Conservation (phyloP, 1,139 yeast genomes). For the Candida sanyaensis region DNA sequence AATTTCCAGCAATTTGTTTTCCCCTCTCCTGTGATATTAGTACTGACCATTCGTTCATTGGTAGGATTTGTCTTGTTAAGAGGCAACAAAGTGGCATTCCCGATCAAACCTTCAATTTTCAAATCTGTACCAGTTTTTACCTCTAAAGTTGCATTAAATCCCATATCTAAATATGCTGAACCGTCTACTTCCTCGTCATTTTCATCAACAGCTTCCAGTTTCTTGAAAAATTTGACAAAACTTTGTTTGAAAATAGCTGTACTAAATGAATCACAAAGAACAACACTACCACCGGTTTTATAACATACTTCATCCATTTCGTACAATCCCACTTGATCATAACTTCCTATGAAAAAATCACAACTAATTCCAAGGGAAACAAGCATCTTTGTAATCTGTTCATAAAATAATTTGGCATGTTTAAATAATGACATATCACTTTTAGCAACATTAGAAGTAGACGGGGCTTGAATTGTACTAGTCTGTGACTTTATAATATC, state of each 20-base stretch:
- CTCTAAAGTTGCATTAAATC: slow-evolving; percentile 60
- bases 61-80: slow-evolving; percentile 20
- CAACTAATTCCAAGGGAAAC: slow-evolving; percentile 52
- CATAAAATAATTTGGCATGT: slow-evolving; percentile 45
- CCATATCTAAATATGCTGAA: slow-evolving; percentile 45
- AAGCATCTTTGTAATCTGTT: slow-evolving; percentile 40
- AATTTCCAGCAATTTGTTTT: slow-evolving; percentile 64
- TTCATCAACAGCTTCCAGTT: slow-evolving; percentile 27
- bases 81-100: slow-evolving; percentile 53
- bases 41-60: slow-evolving; percentile 27
- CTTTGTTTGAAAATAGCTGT: slow-evolving; percentile 70
- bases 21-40: slow-evolving; percentile 47
- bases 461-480: slow-evolving; percentile 30
- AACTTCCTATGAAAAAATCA: slow-evolving; percentile 61
- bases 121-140: slow-evolving; percentile 50
- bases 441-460: slow-evolving; percentile 23
- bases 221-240: slow-evolving; percentile 51
- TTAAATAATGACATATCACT: slow-evolving; percentile 34
- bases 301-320: slow-evolving; percentile 64
- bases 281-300: slow-evolving; percentile 63
- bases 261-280: slow-evolving; percentile 63
- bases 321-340: slow-evolving; percentile 65
- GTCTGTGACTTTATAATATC: slow-evolving; percentile 50
- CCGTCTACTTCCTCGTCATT: slow-evolving; percentile 22
- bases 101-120: slow-evolving; percentile 58